These are phyloP conservation scores for Ruellia speciosa DNA, from an alignment of 305 asterid genomes.

Conservation along the genomic window DNA sequence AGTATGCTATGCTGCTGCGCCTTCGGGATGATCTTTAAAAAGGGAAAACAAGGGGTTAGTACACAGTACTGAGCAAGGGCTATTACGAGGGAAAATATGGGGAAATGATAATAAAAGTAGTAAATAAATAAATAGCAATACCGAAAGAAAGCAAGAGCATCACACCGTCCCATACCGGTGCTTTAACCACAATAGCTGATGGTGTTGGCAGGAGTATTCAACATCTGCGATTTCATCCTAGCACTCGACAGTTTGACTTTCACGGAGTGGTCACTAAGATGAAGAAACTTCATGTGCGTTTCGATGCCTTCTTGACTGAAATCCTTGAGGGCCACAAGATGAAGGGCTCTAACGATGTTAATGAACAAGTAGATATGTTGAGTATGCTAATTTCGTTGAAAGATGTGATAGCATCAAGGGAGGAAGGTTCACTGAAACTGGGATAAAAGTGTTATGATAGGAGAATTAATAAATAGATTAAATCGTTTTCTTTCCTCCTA, in stretches of 20 bases:
- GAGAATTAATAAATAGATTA: constrained; percentile 62
- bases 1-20: no score
- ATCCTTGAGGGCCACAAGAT: constrained; percentile 51
- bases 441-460: constrained; percentile 76
- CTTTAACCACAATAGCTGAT: no score
- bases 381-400: constrained; percentile 44
- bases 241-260: constrained; percentile 51
- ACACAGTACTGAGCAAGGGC: no score
- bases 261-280: constrained; percentile 60
- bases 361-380: constrained; percentile 38
- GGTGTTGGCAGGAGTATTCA: constrained; percentile 67
- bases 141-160: no score
- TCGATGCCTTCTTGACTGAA: constrained; percentile 47
- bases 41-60: no score
- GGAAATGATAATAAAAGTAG: no score
- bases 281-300: constrained; percentile 71
- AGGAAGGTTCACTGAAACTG: constrained; percentile 47
- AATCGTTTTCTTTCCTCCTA: constrained; percentile 8
- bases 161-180: no score
- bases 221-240: constrained; percentile 77
- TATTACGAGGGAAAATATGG: no score
- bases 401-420: constrained; percentile 37
- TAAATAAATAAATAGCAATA: no score
- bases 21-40: no score
- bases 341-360: constrained; percentile 1